Evolutionary conservation across 2,329 filamentous ascomycete genomes (phyloP), one percentile per base, ranked within the genome.

Genomic region (Arthrobotrys pseudoclavata): DNA sequence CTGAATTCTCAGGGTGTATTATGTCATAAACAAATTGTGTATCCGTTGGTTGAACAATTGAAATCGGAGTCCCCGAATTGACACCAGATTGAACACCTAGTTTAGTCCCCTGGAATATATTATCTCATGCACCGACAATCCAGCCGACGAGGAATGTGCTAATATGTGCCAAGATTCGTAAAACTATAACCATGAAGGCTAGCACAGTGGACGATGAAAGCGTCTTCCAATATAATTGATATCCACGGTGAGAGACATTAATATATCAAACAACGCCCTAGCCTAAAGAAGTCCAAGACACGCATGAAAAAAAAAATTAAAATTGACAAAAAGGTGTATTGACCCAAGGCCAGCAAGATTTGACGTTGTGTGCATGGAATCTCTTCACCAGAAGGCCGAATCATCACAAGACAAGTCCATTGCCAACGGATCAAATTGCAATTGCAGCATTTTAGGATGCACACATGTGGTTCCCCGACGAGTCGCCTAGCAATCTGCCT

Each of bases 391-490:
- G 20, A 31, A 61, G 18, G 53, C 45, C 55, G 61, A 29, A 48
- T 15, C 26, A 47, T 26, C 40, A 47, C 24, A 60, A 60, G 52
- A 42, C 31, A 69, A 52, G 37, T 29, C 10, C 31, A 61, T 20
- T 20, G 22, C 50, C 18, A 61, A 40, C 53, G 31, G 47, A 57
- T 74, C 60, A 57, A n/a, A 61, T 61, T 34, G 29, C 26, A 55
- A 4, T 69, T 55, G 45, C 63, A 50, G 70, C 22, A 50, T 50
- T 50, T 34, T 15, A 40, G 53, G 47, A 76, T 69, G 57, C 50
- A 64, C 48, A 57, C 53, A 62, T 76, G 71, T 67, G 31, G 71
- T 76, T 69, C 57, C 71, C 71, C 71, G 71, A 76, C 52, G 66
- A 63, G 55, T 67, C 71, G 55, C 67, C 60, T 70, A 55, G 55